Conservation (phyloP, 257 asterid species). For the Penstemon barbatus region DNA sequence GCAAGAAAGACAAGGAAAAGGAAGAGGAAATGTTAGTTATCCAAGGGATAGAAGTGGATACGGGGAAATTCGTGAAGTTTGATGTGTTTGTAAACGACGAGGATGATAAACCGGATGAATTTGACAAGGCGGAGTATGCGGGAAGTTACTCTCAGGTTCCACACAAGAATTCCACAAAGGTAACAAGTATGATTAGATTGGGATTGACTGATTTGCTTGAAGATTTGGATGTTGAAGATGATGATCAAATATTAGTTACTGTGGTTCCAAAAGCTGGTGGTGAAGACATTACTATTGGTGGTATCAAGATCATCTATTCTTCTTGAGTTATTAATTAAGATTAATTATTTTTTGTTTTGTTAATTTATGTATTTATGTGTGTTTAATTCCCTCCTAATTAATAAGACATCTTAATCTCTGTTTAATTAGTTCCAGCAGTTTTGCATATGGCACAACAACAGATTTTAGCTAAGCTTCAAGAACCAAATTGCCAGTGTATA, state of each 20-base stretch:
- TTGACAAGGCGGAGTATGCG: constrained; percentile 51
- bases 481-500: no score
- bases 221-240: constrained; percentile 48
- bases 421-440: neutral
- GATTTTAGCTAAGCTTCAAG: neutral
- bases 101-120: constrained; percentile 31
- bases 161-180: constrained; percentile 31
- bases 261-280: constrained; percentile 44
- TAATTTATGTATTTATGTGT: neutral
- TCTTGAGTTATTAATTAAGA: neutral
- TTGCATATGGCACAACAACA: neutral
- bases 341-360: neutral
- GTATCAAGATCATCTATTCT: constrained; percentile 42
- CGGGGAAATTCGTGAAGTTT: constrained; percentile 32
- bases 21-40: constrained; percentile 46
- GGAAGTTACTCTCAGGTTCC: constrained; percentile 46
- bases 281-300: constrained; percentile 38
- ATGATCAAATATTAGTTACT: constrained; percentile 45
- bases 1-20: constrained; percentile 31
- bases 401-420: neutral
- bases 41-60: constrained; percentile 42
- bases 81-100: constrained; percentile 55
- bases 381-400: neutral
- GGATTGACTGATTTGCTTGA: constrained; percentile 42
- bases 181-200: constrained; percentile 31